phyloP scores from a whole-genome alignment of 2,329 filamentous ascomycete genomes.

The Hypoxylon sp. region DNA sequence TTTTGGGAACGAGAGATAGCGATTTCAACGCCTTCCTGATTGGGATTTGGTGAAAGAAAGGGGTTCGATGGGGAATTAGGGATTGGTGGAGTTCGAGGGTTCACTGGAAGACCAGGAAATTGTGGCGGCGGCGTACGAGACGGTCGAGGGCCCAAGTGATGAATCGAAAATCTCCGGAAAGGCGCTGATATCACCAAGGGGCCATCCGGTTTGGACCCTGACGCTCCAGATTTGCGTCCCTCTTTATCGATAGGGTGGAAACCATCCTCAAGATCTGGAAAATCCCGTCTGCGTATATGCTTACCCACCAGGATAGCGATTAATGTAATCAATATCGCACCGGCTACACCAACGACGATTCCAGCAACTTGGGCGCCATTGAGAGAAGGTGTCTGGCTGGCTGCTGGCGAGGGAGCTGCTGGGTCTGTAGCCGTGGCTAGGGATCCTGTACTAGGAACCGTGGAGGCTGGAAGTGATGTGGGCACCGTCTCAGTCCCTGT shows the following conservation, averaged over 20 bases:
- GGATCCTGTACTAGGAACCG: conserved; percentile 24
- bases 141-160: conserved; percentile 49
- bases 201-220: conserved; percentile 44
- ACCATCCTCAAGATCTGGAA: conserved; percentile 55
- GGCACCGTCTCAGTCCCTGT: conserved; percentile 11
- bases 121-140: conserved; percentile 35
- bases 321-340: conserved; percentile 64
- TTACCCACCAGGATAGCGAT: conserved; percentile 63
- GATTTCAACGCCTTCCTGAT: conserved; percentile 60
- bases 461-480: conserved; percentile 34
- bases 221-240: conserved; percentile 54
- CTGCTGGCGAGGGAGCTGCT: conserved; percentile 34
- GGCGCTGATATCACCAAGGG: conserved; percentile 62
- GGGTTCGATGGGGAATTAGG: conserved; percentile 28
- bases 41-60: conserved; percentile 39
- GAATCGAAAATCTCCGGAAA: conserved; percentile 49
- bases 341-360: conserved; percentile 69
- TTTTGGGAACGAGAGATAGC: conserved; percentile 60
- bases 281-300: conserved; percentile 59
- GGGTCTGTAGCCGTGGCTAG: conserved; percentile 30
- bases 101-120: conserved; percentile 34
- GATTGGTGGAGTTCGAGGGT: conserved; percentile 54
- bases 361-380: conserved; percentile 67
- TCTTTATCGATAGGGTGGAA: conserved; percentile 58
- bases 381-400: conserved; percentile 49